Base-by-base conservation (phyloP, 2,329 filamentous ascomycete genomes). In the Penicillium sclerotiorum region DNA sequence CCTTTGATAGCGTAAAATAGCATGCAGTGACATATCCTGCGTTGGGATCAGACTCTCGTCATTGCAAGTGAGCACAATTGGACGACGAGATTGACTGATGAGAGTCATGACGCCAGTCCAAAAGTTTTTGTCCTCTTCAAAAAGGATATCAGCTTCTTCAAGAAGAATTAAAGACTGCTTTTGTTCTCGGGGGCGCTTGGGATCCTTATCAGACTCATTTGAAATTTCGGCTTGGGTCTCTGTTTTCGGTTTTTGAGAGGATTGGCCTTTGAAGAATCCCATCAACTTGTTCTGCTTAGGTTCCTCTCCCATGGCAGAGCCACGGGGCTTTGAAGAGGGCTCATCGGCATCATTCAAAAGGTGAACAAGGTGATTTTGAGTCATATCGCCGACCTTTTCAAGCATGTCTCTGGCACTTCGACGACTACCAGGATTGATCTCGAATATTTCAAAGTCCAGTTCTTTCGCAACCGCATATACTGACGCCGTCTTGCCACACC, bases 341-440 rank as follows among this genome's bases (percentile, higher is more conserved):
- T 58, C 68, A 39, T 61, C 68, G 53, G 47, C 67, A 25, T 61
- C 53, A 28, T 65, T 61, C 8, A 67, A 45, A 36, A 78, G 78
- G 56, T 85, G 84, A 17, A 99, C 93, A 1, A 96, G 80, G 70
- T 99, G 94, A 62, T 99, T 97, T 53, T 87, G 86, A 4, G 91
- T 94, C 93, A 99, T 97, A 70, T 99, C 91, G 33, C 94, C 95
- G 37, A 99, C 90, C 60, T 83, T 89, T 62, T 99, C 94, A 27
- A 95, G 69, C 40, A 99, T 85, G 62, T 99, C 94, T 67, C 87
- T 94, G 25, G 92, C 93, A 64, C 84, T 95, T 54, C 94, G 81
- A 43, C 92, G 85, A 58, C 84, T 90, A 52, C 90, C 84, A 0
- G 93, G 76, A 63, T 95, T 95, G 65, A 99, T 91, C 70, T 99